Evolutionary conservation across 2,329 filamentous ascomycete species (phyloP).

Genomic region (Sclerotinia minor): DNA sequence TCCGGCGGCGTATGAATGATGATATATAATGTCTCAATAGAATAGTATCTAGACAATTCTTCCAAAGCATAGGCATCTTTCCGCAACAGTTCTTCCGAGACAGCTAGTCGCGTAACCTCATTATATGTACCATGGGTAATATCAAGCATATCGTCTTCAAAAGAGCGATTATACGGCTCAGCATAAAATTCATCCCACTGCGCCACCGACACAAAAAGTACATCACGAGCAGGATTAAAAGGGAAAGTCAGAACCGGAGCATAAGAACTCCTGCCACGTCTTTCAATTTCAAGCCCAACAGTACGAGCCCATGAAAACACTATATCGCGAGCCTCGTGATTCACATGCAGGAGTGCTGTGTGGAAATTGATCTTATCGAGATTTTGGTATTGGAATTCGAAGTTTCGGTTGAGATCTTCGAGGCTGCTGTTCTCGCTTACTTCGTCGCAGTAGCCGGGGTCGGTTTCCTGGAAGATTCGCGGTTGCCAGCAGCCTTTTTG

Average conservation of each 20-base stretch:
- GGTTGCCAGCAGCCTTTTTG: conserved; percentile 1
- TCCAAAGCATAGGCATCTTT: background rate
- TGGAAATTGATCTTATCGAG: background rate
- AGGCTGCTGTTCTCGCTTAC: background rate
- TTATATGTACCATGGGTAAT: background rate
- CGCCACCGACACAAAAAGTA: background rate
- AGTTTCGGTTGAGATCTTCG: background rate
- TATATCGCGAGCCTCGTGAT: background rate
- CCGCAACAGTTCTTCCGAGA: background rate
- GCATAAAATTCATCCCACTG: background rate
- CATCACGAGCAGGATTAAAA: background rate
- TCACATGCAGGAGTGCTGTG: background rate
- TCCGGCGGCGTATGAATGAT: background rate
- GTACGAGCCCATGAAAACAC: background rate
- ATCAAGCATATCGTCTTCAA: background rate
- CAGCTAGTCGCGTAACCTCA: conserved; percentile 1
- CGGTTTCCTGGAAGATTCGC: background rate
- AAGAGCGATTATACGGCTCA: background rate
- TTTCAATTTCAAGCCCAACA: background rate
- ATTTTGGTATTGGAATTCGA: background rate
- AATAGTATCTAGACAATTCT: background rate
- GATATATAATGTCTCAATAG: background rate
- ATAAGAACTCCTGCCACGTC: background rate
- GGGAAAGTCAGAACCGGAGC: background rate
- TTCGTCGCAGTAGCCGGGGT: background rate